A percentile compares a stretch with the other conserved stretches of the same genome.
These are phyloP conservation scores for Aphanoascus verrucosus DNA, from an alignment of 2,329 filamentous ascomycete genomes.

Conservation along the genomic window DNA sequence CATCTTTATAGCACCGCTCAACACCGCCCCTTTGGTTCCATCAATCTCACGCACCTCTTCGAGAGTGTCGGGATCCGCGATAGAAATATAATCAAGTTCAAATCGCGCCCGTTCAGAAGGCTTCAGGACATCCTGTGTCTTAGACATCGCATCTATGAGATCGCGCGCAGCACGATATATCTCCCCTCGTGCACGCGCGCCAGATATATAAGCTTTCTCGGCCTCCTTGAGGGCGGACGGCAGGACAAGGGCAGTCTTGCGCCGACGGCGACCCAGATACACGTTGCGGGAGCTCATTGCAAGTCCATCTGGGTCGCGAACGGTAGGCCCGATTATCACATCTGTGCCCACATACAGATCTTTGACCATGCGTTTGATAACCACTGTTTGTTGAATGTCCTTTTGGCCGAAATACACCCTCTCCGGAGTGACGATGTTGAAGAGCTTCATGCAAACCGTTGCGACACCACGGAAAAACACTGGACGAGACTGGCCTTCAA, in stretches of 20 bases:
- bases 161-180: conserved; percentile 62
- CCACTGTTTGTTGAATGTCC: conserved; percentile 89
- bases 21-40: conserved; percentile 58
- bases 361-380: conserved; percentile 74
- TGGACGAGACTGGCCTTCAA: conserved; percentile 76
- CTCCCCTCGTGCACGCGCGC: conserved; percentile 46
- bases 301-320: conserved; percentile 67
- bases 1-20: conserved; percentile 90
- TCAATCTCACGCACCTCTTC: conserved; percentile 67
- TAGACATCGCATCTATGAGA: conserved; percentile 45
- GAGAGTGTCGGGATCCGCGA: conserved; percentile 76
- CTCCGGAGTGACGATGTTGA: conserved; percentile 70
- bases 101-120: conserved; percentile 56
- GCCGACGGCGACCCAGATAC: conserved; percentile 68
- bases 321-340: conserved; percentile 63
- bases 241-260: conserved; percentile 62
- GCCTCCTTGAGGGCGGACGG: conserved; percentile 58
- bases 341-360: conserved; percentile 74
- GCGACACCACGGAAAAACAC: conserved; percentile 96
- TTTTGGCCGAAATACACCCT: conserved; percentile 93
- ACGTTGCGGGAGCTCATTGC: conserved; percentile 90
- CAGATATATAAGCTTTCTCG: conserved; percentile 52
- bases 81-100: conserved; percentile 83
- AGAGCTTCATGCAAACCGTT: conserved; percentile 90
- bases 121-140: conserved; percentile 51